A percentile compares a stretch with the other conserved stretches of the same genome.
Evolutionary conservation across 2,329 filamentous ascomycete species (phyloP).

Genomic region (Keithomyces neogunnii): DNA sequence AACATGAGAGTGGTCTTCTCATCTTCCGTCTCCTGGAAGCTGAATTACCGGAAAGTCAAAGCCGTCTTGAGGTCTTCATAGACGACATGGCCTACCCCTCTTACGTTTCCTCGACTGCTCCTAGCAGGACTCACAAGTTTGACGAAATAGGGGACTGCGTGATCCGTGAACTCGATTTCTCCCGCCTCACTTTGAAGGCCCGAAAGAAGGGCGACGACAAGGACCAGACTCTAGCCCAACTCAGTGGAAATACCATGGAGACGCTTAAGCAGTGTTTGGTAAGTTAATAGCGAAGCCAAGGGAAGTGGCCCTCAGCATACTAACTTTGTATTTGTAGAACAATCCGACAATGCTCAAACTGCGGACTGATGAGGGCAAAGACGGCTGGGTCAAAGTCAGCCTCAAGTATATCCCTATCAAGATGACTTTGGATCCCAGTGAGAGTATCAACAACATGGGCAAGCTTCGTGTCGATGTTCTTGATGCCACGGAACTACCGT

Average conservation of each 20-base stretch:
- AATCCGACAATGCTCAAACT: constrained; percentile 78
- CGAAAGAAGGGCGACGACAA: constrained; percentile 72
- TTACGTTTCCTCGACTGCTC: constrained; percentile 72
- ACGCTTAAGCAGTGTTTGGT: constrained; percentile 83
- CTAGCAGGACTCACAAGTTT: constrained; percentile 60
- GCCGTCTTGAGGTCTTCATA: constrained; percentile 79
- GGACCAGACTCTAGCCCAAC: constrained; percentile 69
- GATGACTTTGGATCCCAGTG: constrained; percentile 88
- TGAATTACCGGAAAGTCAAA: constrained; percentile 67
- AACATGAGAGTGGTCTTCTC: constrained; percentile 84
- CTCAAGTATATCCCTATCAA: constrained; percentile 90
- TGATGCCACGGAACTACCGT: constrained; percentile 78
- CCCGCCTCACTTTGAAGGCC: constrained; percentile 79
- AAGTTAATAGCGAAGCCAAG: constrained; percentile 24
- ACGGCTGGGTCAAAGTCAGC: constrained; percentile 79
- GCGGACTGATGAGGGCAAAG: constrained; percentile 65
- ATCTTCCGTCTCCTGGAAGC: constrained; percentile 93
- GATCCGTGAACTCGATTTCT: constrained; percentile 95
- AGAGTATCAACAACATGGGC: constrained; percentile 99
- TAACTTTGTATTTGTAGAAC: constrained; percentile 47
- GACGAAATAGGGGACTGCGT: constrained; percentile 94
- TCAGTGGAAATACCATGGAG: constrained; percentile 77
- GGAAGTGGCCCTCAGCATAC: background rate
- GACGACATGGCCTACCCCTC: constrained; percentile 92
- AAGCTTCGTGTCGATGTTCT: constrained; percentile 88